Conservation (phyloP, 1,284 basidiomycete genomes). For the Tylopilus orsonianus region DNA sequence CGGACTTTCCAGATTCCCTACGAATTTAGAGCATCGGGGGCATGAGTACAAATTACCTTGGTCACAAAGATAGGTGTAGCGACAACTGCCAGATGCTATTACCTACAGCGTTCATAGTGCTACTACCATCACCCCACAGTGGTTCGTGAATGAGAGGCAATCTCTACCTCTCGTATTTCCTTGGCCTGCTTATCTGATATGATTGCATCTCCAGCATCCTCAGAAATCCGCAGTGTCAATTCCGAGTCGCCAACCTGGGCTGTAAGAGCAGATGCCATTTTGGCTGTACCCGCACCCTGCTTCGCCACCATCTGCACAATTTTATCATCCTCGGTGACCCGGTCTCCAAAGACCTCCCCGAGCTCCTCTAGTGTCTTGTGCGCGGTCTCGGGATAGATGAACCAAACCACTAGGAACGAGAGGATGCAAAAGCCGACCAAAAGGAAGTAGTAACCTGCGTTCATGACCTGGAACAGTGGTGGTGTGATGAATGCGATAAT, state of each 20-base stretch:
- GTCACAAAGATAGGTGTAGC: not conserved
- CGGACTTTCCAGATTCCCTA: conserved; percentile 46
- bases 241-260: conserved; percentile 24
- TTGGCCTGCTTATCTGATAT: conserved; percentile 21
- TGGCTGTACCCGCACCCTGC: conserved; percentile 15
- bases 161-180: conserved; percentile 19
- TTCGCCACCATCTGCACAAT: conserved; percentile 17
- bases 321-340: conserved; percentile 29
- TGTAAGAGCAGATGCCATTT: conserved; percentile 13
- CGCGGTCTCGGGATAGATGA: conserved; percentile 48
- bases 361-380: conserved; percentile 49
- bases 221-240: conserved; percentile 25
- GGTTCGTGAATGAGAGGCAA: conserved; percentile 8
- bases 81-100: conserved; percentile 1
- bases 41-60: conserved; percentile 1
- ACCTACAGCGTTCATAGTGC: not conserved
- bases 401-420: conserved; percentile 46
- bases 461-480: conserved; percentile 44
- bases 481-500: conserved; percentile 55
- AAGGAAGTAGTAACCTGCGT: conserved; percentile 51
- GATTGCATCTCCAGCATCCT: conserved; percentile 14
- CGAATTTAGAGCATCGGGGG: conserved; percentile 25
- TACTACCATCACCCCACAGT: conserved; percentile 4
- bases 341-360: conserved; percentile 48
- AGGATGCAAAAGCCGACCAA: conserved; percentile 45